Evolutionary conservation across 2,329 filamentous ascomycete genomes (phyloP), one percentile per base, ranked within the genome.

Genomic region (Exophiala bonariae): DNA sequence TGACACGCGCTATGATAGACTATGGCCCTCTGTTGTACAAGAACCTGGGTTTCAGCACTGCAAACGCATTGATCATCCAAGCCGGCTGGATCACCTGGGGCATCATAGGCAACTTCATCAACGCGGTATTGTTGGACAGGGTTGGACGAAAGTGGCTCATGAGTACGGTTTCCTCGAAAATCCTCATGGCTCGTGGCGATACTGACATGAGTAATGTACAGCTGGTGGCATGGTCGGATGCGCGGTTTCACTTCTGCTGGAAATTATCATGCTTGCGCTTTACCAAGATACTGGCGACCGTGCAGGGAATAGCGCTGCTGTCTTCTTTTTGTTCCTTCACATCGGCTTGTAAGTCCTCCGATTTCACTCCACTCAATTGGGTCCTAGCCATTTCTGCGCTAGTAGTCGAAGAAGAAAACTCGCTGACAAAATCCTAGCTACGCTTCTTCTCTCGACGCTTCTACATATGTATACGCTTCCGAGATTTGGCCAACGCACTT

Each of bases 401-500:
- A 26, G 23, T 6, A 26, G 11, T 26, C 11, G 6, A 26, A 26
- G 23, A 6, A 26, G 6, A 26, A 26, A 26, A 6, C 23, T 26
- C 11, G 23, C 23, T 26, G 23, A 26, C 23, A 26, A 26, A 26
- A 26, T 26, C 11, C 23, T 36, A 9, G 16, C 33, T 36, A 20
- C 17, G 17, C 19, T 19, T 36, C 33, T 36, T 19, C 17, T 22
- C 19, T 19, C 19, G 36, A 39, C 13, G 19, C 36, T 4, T 20
- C 36, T 18, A 39, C 19, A 14, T 63, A 65, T 33, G 61, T 64
- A 13, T 68, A 67, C 36, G 57, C 56, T 9, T 61, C 57, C 13
- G 65, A 67, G 44, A 66, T 67, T 20, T 67, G 61, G 59, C 65
- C 64, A 5, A 67, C 64, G 3, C 62, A 65, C 45, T 41, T 64